Evolutionary conservation across 768 basidiomycete species (phyloP), one percentile per base, ranked within the genome.

Genomic region (Ramaria sp.): DNA sequence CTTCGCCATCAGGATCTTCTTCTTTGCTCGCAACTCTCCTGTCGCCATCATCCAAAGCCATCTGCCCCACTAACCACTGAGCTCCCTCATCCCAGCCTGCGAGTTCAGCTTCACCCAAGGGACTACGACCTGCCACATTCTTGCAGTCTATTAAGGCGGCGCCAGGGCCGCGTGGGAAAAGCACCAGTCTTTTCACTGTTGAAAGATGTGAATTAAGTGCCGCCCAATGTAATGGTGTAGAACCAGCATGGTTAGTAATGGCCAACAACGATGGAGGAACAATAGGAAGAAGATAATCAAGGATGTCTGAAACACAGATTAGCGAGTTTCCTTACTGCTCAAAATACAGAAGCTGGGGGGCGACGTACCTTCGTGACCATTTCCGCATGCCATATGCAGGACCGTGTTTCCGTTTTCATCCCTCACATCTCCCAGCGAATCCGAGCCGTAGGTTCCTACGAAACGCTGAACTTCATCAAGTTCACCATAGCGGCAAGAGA

Each of bases 221-320:
- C 0, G 93, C 92, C 93, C 93, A 96, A 65, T 97, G 94, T 6
- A 96, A 70, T 7, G 94, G 78, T 2, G 89, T 94, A 24, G 93
- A 94, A 52, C 82, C 77, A 0, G 88, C 76, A 30, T 67, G 68
- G 65, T 96, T 97, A 59, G 78, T 79, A 0, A 74, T 71, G 1
- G 81, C 71, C 20, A 92, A 65, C 7, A 90, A 69, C 2, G 76
- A 67, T 11, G 84, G 67, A 2, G 75, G 69, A 17, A 79, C 63
- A 54, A 81, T 66, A 1, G 89, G 78, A 3, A 95, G 76, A 13
- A 97, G 75, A 63, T 81, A 83, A 48, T 83, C 75, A 46, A 96
- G 77, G 10, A 90, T 66, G 61, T 92, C 92, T 95, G 39, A 7
- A 22, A 12, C 2, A 2, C 5, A 50, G 43, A 43, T 39, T n/a